Percentiles rank a stretch among this genome's conserved stretches.
Evolutionary conservation across 768 basidiomycete genomes (phyloP).

Genomic region (Naganishia friedmannii): DNA sequence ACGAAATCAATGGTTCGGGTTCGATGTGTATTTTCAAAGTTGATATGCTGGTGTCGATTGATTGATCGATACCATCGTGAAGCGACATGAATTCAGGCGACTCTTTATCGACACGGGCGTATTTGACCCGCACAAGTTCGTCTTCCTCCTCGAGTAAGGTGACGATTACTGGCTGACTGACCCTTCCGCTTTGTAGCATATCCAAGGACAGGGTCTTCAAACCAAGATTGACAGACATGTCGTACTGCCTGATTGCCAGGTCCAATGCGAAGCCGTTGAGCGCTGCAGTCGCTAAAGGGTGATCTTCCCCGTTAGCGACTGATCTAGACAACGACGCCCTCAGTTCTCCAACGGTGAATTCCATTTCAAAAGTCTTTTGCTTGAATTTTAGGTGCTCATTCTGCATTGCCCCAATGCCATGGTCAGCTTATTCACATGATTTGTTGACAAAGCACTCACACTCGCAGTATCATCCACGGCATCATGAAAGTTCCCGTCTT

Average conservation of each 20-base stretch:
- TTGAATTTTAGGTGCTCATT: constrained; percentile 55
- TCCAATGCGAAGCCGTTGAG: constrained; percentile 73
- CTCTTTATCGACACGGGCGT: constrained; percentile 71
- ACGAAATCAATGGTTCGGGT: constrained; percentile 80
- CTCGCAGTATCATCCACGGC: constrained; percentile 63
- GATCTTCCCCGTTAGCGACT: constrained; percentile 63
- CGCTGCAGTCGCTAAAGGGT: constrained; percentile 70
- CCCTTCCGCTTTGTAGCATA: constrained; percentile 61
- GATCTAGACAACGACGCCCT: constrained; percentile 76
- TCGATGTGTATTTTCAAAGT: constrained; percentile 84
- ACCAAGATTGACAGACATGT: constrained; percentile 79
- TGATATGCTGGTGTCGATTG: constrained; percentile 77
- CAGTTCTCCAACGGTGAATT: constrained; percentile 81
- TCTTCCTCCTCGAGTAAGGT: constrained; percentile 41
- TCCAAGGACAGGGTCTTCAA: constrained; percentile 75
- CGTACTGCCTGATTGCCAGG: constrained; percentile 73
- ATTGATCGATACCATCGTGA: constrained; percentile 84
- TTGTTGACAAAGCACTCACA: constrained; percentile 52
- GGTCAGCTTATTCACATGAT: neutral
- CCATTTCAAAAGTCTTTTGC: constrained; percentile 72
- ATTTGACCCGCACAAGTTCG: constrained; percentile 75
- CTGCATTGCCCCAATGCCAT: constrained; percentile 43
- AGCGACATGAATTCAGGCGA: constrained; percentile 79
- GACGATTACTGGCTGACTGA: constrained; percentile 43
- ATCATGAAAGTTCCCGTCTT: constrained; percentile 62